These are phyloP conservation scores for Aspergillus oerlinghausenensis DNA, from an alignment of 2,329 filamentous ascomycete genomes.

Conservation along the genomic window DNA sequence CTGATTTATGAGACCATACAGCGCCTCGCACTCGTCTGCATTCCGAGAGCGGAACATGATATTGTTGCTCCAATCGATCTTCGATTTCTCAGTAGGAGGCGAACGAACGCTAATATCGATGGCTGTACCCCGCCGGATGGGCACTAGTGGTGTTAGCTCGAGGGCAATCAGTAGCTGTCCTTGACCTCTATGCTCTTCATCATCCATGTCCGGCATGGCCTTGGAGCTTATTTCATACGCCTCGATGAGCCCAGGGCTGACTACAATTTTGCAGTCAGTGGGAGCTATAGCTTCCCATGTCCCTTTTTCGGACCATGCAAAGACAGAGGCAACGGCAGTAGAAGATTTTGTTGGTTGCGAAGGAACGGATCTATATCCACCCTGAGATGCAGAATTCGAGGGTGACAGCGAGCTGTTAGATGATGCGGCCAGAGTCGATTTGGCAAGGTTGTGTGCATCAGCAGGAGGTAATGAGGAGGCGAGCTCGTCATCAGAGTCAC, in stretches of 20 bases:
- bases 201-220: conserved; percentile 30
- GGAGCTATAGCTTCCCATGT: conserved; percentile 58
- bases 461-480: conserved; percentile 25
- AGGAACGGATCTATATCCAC: conserved; percentile 55
- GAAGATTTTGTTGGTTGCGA: conserved; percentile 45
- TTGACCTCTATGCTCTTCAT: conserved; percentile 18
- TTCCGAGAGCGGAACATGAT: conserved; percentile 85
- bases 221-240: conserved; percentile 54
- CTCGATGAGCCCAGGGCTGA: conserved; percentile 62
- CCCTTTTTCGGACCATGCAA: conserved; percentile 60
- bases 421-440: conserved; percentile 39
- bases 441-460: conserved; percentile 33
- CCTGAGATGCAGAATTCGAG: conserved; percentile 78
- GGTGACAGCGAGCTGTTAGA: conserved; percentile 63
- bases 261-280: conserved; percentile 58
- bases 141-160: conserved; percentile 85
- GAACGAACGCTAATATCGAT: conserved; percentile 93
- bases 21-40: conserved; percentile 68
- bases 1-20: conserved; percentile 84
- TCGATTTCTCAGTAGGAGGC: conserved; percentile 68
- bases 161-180: conserved; percentile 60
- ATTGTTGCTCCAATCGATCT: conserved; percentile 66
- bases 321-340: conserved; percentile 57
- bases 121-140: conserved; percentile 82
- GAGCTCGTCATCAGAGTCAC: conserved; percentile 50